phyloP scores from a whole-genome alignment of 768 basidiomycete genomes.

The Leccinum longicurvipes region DNA sequence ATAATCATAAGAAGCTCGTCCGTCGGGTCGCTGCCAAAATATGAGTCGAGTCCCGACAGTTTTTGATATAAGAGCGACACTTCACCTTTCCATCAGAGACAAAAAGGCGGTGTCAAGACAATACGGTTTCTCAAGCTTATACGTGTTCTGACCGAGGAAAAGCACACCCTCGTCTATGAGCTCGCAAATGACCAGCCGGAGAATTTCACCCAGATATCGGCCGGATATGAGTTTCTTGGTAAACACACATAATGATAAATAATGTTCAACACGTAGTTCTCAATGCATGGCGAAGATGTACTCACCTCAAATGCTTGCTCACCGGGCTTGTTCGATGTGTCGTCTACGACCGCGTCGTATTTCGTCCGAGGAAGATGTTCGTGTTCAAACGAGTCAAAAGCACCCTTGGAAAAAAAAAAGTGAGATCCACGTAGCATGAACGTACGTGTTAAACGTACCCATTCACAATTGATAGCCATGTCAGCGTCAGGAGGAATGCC shows the following conservation, averaged over 20 bases:
- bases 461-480: constrained; percentile 98
- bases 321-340: constrained; percentile 92
- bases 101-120: constrained; percentile 96
- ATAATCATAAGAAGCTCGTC: constrained; percentile 96
- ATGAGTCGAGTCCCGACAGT: not conserved
- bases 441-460: constrained; percentile 47
- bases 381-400: constrained; percentile 95
- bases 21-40: constrained; percentile 72
- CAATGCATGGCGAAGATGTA: not conserved
- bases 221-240: constrained; percentile 90
- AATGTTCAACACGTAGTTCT: not conserved
- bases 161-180: constrained; percentile 95
- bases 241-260: not conserved
- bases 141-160: constrained; percentile 97
- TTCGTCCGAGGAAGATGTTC: constrained; percentile 93
- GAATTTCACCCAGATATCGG: constrained; percentile 93
- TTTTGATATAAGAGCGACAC: not conserved
- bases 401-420: constrained; percentile 54
- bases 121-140: constrained; percentile 94
- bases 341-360: constrained; percentile 90
- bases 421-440: not conserved
- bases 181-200: constrained; percentile 92
- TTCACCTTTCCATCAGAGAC: constrained; percentile 90
- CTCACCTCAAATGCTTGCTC: constrained; percentile 90
- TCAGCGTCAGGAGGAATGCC: constrained; percentile 60